Percentiles rank a stretch among this genome's conserved stretches.
Evolutionary conservation across 257 asterid species (phyloP).

Genomic region (Cordia subcordata): DNA sequence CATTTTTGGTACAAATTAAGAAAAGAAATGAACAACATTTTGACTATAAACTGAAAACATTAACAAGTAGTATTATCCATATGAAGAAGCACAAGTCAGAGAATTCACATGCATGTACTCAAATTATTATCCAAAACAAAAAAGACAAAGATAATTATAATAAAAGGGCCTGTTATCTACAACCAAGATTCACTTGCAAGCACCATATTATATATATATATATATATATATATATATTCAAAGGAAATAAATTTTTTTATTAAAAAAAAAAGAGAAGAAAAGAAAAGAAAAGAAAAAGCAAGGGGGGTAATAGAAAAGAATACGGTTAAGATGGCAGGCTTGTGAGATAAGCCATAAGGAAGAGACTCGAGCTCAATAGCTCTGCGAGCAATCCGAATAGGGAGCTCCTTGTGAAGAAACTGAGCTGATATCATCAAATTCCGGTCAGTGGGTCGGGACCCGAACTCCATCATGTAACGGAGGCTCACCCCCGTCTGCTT

Average conservation of each 20-base stretch:
- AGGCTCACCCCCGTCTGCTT: conserved; percentile 88
- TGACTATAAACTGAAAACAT: background rate
- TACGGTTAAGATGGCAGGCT: conserved; percentile 81
- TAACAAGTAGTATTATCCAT: background rate
- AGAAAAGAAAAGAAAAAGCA: too few species aligned
- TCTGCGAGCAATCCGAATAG: conserved; percentile 84
- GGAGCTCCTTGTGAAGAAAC: conserved; percentile 81
- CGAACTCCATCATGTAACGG: conserved; percentile 91
- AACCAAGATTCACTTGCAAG: background rate
- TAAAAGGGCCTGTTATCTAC: background rate
- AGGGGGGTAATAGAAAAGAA: background rate
- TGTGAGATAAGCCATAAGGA: conserved; percentile 71
- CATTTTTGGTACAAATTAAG: background rate
- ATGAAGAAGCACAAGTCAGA: background rate
- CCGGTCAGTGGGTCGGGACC: conserved; percentile 56
- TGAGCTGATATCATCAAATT: conserved; percentile 79
- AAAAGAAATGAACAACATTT: background rate
- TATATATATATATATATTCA: too few species aligned
- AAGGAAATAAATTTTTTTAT: conserved; percentile 17
- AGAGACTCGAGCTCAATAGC: conserved; percentile 77
- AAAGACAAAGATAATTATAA: background rate
- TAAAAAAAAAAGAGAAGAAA: background rate
- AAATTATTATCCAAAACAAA: background rate
- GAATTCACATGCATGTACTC: background rate
- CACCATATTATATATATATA: too few species aligned